Base-by-base conservation (phyloP, 345 rosid species). In the Hibiscus mutabilis region DNA sequence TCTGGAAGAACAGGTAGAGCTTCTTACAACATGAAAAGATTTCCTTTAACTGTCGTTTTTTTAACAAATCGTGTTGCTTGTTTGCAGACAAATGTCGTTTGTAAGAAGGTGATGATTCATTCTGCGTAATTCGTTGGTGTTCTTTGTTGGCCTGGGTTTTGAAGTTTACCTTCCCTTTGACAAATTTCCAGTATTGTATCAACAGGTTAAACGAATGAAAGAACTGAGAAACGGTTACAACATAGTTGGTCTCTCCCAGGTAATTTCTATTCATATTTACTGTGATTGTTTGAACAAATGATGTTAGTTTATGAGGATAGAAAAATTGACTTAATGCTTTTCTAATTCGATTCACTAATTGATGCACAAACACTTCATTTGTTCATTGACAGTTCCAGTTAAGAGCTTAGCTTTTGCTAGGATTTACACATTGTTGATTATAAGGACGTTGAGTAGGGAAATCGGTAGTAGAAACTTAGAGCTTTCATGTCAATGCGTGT, bases 241-340 rank as follows among this genome's bases (percentile, higher is more conserved):
- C 82, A 82, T 94, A 19, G 97, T 94, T 81, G 98, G 94, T 61
- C 91, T 88, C 72, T 94, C 97, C 61, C 98, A 91, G 94, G 98
- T 88, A 65, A 74, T 56, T 70, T 75, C 58, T 44, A 35, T 35
- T 35, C 42, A 52, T 27, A 3, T 8, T 53, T 53, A 52, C 35
- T 19, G 13, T 7, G 12, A 53, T 33, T 53, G 72, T 19, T 69
- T 19, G 18, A 58, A 25, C 62, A 58, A 58, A 13, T 25, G 62
- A 25, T 13, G 35, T 58, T 58, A 13, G 61, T 24, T 58, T 25
- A 58, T 60, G 42, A 37, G 10, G 0, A 37, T 37, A 37, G 42
- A 37, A 8, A 37, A 37, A 37, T 37, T 37, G 42, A 37, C 10
- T 37, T 37, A 37, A 37, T 37, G 42, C 11, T 42, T 42, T 42